Percentiles rank a stretch among this genome's conserved stretches.
Conservation (phyloP, 495 filamentous ascomycete species). For the Talaromyces stipitatus region DNA sequence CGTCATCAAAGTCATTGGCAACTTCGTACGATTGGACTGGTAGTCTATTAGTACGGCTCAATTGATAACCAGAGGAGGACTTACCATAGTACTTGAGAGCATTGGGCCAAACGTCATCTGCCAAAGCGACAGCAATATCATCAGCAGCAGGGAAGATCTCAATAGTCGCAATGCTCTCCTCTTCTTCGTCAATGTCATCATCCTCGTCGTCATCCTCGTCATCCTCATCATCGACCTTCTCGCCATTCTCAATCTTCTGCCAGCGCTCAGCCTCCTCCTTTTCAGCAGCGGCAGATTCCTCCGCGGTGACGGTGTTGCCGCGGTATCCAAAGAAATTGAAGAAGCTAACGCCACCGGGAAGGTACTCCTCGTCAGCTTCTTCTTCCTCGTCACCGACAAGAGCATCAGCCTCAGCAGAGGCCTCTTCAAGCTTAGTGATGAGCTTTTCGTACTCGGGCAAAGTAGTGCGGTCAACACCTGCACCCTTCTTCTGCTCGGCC, state of each 20-base stretch:
- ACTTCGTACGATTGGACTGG: constrained; percentile 27
- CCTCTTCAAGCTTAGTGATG: constrained; percentile 35
- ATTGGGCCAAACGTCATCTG: constrained; percentile 80
- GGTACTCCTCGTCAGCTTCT: constrained; percentile 22
- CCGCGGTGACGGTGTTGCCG: constrained; percentile 55
- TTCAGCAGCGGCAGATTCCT: constrained; percentile 54
- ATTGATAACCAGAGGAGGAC: constrained; percentile 18
- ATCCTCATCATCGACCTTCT: constrained; percentile 37
- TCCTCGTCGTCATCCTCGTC: constrained; percentile 43
- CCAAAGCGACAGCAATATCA: constrained; percentile 66
- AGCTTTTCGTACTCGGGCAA: constrained; percentile 46
- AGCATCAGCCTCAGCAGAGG: constrained; percentile 13
- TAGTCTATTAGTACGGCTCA: constrained; percentile 8
- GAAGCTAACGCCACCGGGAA: constrained; percentile 61
- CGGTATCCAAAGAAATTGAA: constrained; percentile 82
- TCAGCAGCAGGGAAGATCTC: constrained; percentile 81
- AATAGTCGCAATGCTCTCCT: constrained; percentile 46
- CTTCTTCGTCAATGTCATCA: constrained; percentile 45
- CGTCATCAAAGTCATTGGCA: constrained; percentile 19
- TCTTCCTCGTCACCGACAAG: constrained; percentile 33
- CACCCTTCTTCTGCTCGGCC: constrained; percentile 46
- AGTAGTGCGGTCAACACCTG: constrained; percentile 17
- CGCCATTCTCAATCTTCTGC: constrained; percentile 46
- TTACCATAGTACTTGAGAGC: constrained; percentile 87
- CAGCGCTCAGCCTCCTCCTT: constrained; percentile 52